Evolutionary conservation across 257 asterid genomes (phyloP).

Genomic region (Striga asiatica): DNA sequence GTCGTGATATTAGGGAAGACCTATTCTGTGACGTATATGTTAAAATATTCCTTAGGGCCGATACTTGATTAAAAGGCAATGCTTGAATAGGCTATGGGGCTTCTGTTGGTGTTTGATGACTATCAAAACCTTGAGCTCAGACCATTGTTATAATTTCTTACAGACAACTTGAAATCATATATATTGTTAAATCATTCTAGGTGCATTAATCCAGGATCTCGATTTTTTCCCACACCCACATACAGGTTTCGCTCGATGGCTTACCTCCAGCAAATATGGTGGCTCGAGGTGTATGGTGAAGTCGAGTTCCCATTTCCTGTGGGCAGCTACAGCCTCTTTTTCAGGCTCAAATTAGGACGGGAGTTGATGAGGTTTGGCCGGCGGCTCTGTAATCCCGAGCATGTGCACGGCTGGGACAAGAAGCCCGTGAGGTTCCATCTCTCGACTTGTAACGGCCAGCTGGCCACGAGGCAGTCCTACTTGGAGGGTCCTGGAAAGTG

Average conservation of each 20-base stretch:
- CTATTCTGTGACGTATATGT: no score
- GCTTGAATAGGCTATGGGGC: no score
- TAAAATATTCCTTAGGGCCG: no score
- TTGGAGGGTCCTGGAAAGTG: constrained; percentile 53
- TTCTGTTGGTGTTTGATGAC: no score
- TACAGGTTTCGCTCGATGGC: constrained; percentile 44
- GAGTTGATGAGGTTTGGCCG: constrained; percentile 38
- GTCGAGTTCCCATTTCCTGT: constrained; percentile 52
- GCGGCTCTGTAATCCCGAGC: constrained; percentile 39
- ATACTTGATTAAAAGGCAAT: no score
- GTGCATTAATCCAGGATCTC: no score
- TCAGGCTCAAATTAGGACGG: constrained; percentile 51
- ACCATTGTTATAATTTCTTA: no score
- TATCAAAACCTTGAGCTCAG: no score
- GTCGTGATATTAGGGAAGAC: no score
- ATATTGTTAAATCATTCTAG: no score
- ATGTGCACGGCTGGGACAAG: constrained; percentile 67
- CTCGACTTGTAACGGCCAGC: constrained; percentile 49
- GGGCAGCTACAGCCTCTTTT: constrained; percentile 47
- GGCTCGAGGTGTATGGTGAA: constrained; percentile 63
- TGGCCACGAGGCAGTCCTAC: constrained; percentile 44
- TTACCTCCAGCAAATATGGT: constrained; percentile 69
- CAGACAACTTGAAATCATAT: no score
- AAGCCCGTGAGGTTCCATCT: constrained; percentile 51
- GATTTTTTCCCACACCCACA: neutral